Evolutionary conservation across 2,329 filamentous ascomycete genomes (phyloP), one percentile per base, ranked within the genome.

Genomic region (Colletotrichum spaethianum): DNA sequence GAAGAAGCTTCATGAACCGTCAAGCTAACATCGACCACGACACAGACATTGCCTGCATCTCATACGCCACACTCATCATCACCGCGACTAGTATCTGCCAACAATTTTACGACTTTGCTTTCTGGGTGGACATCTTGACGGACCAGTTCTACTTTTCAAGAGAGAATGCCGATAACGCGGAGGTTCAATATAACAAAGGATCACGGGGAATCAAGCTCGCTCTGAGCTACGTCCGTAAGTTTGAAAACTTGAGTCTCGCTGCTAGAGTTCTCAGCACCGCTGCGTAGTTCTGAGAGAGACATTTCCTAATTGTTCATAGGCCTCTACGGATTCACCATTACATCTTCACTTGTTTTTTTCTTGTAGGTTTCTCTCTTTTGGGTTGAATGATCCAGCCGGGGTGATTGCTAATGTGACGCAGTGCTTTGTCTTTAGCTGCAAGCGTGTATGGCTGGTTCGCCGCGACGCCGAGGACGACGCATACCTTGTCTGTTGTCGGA

Each of bases 371-470:
- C 14, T 4, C 20, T 8, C 9, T 12, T 12, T 12, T 12, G 2
- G 2, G 3, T 2, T n/a, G 38, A 28, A 23, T 2, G 14, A n/a
- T 11, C 23, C 3, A 52, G 14, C 6, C 12, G 26, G 23, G 3
- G 18, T 12, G 4, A 9, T n/a, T 55, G 28, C 52, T 69, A 16
- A 72, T 28, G 16, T 7, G 1, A 4, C 2, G 0, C 16, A 72
- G 69, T 50, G 70, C 70, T 28, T 60, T 72, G 52, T 72, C 70
- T 12, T 42, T 72, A 4, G 70, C 70, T 16, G 59, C 70, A 9
- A 72, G 70, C 55, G 70, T 72, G 11, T 70, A 72, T 38, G 70
- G 70, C 38, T 72, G 70, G 70, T 72, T 72, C 40, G 70, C 70
- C 20, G 18, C 70, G 38, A 70, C 65, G 11, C 70, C 70, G 20